A percentile compares a stretch with the other conserved stretches of the same genome.
Conservation (phyloP, 345 rosid genomes). For the Moricandia arvensis region DNA sequence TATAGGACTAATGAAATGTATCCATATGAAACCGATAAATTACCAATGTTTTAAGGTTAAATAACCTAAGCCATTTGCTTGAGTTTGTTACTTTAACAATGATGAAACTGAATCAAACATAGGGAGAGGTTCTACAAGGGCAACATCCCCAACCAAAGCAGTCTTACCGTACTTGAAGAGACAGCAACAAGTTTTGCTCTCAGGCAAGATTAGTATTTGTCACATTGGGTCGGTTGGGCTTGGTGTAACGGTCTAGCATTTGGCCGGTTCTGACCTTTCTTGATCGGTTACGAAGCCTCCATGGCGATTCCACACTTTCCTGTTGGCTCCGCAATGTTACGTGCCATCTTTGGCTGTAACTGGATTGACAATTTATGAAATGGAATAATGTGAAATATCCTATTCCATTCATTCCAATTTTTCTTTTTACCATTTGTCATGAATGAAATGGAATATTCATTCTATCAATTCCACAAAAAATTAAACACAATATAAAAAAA, state of each 20-base stretch:
- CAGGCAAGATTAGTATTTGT: conserved; percentile 61
- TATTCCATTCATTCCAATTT: too few species aligned
- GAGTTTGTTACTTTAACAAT: background rate
- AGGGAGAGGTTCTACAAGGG: too few species aligned
- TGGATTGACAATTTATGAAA: too few species aligned
- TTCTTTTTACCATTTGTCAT: too few species aligned
- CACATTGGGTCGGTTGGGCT: conserved; percentile 71
- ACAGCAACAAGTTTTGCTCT: conserved; percentile 87
- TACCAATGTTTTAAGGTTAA: too few species aligned
- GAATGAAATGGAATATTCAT: too few species aligned
- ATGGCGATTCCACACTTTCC: conserved; percentile 92
- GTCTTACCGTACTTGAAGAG: conserved; percentile 48
- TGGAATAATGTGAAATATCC: too few species aligned
- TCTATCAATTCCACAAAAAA: too few species aligned
- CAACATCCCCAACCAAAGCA: conserved; percentile 97
- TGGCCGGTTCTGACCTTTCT: conserved; percentile 79
- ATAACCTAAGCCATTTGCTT: too few species aligned
- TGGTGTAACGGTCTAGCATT: conserved; percentile 97
- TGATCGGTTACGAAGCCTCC: conserved; percentile 45
- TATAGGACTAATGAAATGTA: too few species aligned
- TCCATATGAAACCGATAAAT: too few species aligned
- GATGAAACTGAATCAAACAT: conserved; percentile 29
- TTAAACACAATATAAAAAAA: too few species aligned
- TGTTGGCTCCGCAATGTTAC: conserved; percentile 44
- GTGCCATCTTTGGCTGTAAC: conserved; percentile 72